Percentiles rank a stretch among this genome's conserved stretches.
These are phyloP conservation scores for Eutrema yunnanense DNA, from an alignment of 345 rosid species.

Conservation along the genomic window DNA sequence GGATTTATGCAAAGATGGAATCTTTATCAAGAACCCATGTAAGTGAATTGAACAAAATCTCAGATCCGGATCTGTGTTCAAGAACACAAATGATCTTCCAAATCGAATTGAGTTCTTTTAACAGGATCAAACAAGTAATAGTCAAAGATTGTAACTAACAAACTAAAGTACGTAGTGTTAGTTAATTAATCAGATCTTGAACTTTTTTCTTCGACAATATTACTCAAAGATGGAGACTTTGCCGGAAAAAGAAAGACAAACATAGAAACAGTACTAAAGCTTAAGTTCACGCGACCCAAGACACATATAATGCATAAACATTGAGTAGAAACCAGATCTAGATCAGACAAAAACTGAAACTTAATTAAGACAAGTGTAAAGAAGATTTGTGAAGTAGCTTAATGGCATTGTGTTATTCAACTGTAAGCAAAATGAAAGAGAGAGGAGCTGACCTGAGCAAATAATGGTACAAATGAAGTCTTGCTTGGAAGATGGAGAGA, in stretches of 20 bases:
- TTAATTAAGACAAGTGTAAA: slow-evolving; percentile 15
- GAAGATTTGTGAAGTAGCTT: slow-evolving; percentile 5
- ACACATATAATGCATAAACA: slow-evolving; percentile 10
- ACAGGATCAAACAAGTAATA: not conserved
- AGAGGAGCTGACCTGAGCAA: slow-evolving; percentile 26
- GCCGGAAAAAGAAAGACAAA: not conserved
- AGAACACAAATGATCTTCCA: not conserved
- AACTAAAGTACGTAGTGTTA: not conserved
- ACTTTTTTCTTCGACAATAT: not conserved
- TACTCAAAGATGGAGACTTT: not conserved
- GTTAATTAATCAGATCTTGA: slow-evolving; percentile 17
- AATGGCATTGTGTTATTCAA: slow-evolving; percentile 12
- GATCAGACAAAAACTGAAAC: slow-evolving; percentile 16
- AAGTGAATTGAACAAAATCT: not conserved
- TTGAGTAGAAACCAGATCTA: slow-evolving; percentile 21
- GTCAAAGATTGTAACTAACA: not conserved
- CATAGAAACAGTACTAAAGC: not conserved
- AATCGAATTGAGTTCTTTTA: not conserved
- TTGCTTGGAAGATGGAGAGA: slow-evolving; percentile 20
- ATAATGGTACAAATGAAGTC: slow-evolving; percentile 3
- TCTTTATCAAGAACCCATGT: not conserved
- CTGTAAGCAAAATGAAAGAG: not conserved
- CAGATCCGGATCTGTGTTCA: slow-evolving; percentile 32
- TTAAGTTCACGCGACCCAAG: slow-evolving; percentile 8
- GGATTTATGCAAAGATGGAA: not conserved